Evolutionary conservation across 148 eudicot genomes (phyloP).

Genomic region (Spergularia marina): DNA sequence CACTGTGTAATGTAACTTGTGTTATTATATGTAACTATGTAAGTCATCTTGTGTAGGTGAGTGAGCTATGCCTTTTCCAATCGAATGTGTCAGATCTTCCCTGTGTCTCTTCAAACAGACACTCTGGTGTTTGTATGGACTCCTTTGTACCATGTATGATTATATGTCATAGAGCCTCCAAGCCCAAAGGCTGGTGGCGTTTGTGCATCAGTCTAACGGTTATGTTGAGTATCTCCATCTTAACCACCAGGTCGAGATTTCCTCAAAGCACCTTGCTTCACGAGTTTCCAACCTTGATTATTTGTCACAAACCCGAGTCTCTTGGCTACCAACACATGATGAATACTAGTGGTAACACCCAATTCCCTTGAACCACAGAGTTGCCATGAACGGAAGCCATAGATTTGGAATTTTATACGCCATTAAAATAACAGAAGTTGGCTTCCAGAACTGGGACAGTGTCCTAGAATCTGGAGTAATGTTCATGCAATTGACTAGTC

Average conservation of each 20-base stretch:
- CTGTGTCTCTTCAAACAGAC: neutral
- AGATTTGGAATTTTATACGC: neutral
- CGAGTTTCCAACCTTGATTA: too few relatives aligned
- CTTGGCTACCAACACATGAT: neutral
- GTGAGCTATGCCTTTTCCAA: neutral
- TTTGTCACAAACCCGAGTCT: neutral
- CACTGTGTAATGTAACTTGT: slow-evolving; percentile 19
- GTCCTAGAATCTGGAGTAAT: slow-evolving; percentile 6
- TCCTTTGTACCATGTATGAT: slow-evolving; percentile 6
- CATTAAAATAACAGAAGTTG: neutral
- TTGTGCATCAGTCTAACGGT: neutral
- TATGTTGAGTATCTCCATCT: neutral
- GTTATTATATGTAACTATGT: slow-evolving; percentile 3
- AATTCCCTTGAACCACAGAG: neutral
- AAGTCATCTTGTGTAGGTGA: slow-evolving; percentile 16
- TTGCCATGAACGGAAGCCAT: neutral
- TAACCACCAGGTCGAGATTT: too few relatives aligned
- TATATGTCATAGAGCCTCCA: neutral
- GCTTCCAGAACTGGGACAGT: slow-evolving; percentile 4
- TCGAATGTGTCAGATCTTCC: neutral
- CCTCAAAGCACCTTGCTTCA: too few relatives aligned
- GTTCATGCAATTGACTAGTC: slow-evolving; percentile 8
- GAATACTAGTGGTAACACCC: neutral
- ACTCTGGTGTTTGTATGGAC: slow-evolving; percentile 2
- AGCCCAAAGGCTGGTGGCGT: neutral